Percentiles rank a stretch among this genome's conserved stretches.
These are phyloP conservation scores for Dioszegia aurantiaca DNA, from an alignment of 768 basidiomycete species.

Conservation along the genomic window DNA sequence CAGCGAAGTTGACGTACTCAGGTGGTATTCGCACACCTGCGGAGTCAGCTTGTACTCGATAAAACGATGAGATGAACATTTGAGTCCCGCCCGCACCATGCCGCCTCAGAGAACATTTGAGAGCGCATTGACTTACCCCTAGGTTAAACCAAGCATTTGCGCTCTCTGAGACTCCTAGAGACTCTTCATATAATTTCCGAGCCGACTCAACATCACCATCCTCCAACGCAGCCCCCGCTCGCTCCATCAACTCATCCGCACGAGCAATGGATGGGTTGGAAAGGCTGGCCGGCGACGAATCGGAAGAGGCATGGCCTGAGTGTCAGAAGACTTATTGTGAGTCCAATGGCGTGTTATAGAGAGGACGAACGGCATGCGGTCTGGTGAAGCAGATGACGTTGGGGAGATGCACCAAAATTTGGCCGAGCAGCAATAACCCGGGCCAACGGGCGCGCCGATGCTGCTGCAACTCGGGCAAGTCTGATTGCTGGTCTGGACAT, in stretches of 20 bases:
- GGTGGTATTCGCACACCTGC: slow-evolving; percentile 50
- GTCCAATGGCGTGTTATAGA: background rate
- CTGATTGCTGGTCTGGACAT: background rate
- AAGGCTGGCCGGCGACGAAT: slow-evolving; percentile 19
- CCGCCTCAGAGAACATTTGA: background rate
- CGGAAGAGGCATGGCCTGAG: slow-evolving; percentile 29
- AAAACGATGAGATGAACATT: no score
- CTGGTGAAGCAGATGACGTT: no score
- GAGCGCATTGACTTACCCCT: slow-evolving; percentile 34
- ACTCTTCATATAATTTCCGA: slow-evolving; percentile 34
- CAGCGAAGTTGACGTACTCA: slow-evolving; percentile 13
- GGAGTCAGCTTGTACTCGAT: no score
- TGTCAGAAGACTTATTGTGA: no score
- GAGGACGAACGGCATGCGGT: slow-evolving; percentile 1
- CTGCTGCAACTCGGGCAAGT: background rate
- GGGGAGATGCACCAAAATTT: no score
- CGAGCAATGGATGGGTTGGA: slow-evolving; percentile 35
- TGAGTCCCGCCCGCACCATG: no score
- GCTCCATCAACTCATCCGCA: slow-evolving; percentile 40
- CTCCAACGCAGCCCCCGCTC: slow-evolving; percentile 39
- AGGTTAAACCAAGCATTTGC: slow-evolving; percentile 48
- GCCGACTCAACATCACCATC: slow-evolving; percentile 46
- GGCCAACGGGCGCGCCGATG: background rate
- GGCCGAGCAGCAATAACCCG: background rate
- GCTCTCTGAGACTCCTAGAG: slow-evolving; percentile 36